These are phyloP conservation scores for Clarkia xantiana DNA, from an alignment of 345 rosid species.

Conservation along the genomic window DNA sequence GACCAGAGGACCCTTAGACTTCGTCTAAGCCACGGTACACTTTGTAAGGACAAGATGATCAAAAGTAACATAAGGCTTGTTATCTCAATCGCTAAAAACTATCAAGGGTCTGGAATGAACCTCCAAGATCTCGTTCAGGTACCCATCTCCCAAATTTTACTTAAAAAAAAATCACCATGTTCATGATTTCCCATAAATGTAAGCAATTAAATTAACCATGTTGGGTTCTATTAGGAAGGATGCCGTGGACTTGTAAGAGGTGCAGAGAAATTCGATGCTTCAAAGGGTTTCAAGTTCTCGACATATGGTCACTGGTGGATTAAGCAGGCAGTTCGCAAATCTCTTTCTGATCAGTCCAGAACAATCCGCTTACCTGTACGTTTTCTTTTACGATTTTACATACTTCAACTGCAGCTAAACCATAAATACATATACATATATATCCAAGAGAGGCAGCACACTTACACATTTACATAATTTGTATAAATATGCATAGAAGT, in stretches of 20 bases:
- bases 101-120: slow-evolving; percentile 80
- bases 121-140: slow-evolving; percentile 98
- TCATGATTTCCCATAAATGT: background rate
- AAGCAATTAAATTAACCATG: slow-evolving; percentile 5
- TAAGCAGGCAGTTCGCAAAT: slow-evolving; percentile 76
- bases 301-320: slow-evolving; percentile 99
- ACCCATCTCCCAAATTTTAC: background rate
- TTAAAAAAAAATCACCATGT: too few species aligned
- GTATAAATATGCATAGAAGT: too few species aligned
- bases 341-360: slow-evolving; percentile 79
- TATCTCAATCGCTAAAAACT: slow-evolving; percentile 87
- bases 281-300: slow-evolving; percentile 92
- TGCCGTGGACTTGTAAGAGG: slow-evolving; percentile 88
- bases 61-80: slow-evolving; percentile 93
- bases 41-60: slow-evolving; percentile 88
- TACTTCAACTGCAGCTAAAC: background rate
- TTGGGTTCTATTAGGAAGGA: slow-evolving; percentile 52
- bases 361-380: slow-evolving; percentile 80
- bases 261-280: slow-evolving; percentile 86
- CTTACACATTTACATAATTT: too few species aligned
- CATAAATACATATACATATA: too few species aligned
- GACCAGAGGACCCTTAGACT: slow-evolving; percentile 56
- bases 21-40: slow-evolving; percentile 48
- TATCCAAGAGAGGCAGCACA: too few species aligned
- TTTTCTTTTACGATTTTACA: background rate